Evolutionary conservation across 306 rosid genomes (phyloP).

Genomic region (Cucurbita pepo): DNA sequence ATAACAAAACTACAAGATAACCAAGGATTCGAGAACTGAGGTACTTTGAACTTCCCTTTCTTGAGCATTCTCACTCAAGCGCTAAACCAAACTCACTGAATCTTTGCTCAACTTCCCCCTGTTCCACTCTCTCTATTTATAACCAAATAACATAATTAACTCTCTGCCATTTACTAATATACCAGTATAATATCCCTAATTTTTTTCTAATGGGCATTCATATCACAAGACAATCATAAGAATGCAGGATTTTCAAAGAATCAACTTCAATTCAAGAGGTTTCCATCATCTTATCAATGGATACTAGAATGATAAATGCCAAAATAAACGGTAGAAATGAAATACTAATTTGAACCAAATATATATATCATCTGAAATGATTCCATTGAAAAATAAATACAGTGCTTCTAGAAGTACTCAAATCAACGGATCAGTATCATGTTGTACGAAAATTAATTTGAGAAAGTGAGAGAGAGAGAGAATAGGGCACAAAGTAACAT

Average conservation of each 20-base stretch:
- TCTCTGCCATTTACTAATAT: too few relatives aligned
- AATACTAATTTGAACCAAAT: not conserved
- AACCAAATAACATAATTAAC: too few relatives aligned
- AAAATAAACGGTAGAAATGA: not conserved
- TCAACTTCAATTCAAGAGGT: not conserved
- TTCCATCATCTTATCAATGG: not conserved
- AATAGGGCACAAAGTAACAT: not conserved
- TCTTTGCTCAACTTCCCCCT: too few relatives aligned
- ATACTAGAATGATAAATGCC: not conserved
- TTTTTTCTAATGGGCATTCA: too few relatives aligned
- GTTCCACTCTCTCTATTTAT: too few relatives aligned
- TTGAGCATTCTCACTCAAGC: too few relatives aligned
- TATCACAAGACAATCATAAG: not conserved
- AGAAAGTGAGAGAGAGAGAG: not conserved
- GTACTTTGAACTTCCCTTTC: too few relatives aligned
- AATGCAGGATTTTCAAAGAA: not conserved
- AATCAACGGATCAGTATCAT: not conserved
- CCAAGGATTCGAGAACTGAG: too few relatives aligned
- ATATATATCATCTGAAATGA: not conserved
- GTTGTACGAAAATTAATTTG: not conserved
- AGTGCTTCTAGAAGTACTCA: not conserved
- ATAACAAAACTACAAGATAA: too few relatives aligned
- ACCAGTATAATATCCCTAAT: too few relatives aligned
- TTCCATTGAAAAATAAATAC: not conserved
- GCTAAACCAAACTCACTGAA: too few relatives aligned